Evolutionary conservation across 2,329 filamentous ascomycete genomes (phyloP).

Genomic region (Nigrospora osmanthi): DNA sequence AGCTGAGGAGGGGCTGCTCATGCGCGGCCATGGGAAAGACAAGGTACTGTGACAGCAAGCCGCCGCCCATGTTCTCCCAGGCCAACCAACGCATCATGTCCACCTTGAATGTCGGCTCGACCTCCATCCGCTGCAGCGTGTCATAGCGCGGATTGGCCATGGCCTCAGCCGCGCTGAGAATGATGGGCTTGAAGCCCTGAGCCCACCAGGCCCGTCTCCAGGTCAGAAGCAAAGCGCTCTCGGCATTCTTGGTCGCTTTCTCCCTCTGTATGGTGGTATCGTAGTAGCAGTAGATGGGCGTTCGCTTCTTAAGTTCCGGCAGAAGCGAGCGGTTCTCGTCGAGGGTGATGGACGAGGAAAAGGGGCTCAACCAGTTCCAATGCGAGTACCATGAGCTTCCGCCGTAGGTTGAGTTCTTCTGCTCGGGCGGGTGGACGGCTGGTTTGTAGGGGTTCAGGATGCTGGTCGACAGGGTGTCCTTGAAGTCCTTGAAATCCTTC

Average conservation of each 20-base stretch:
- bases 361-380: conserved; percentile 86
- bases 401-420: conserved; percentile 71
- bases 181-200: conserved; percentile 78
- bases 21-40: conserved; percentile 75
- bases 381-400: conserved; percentile 80
- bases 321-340: conserved; percentile 80
- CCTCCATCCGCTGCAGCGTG: conserved; percentile 53
- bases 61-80: conserved; percentile 85
- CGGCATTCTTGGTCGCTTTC: conserved; percentile 58
- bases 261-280: conserved; percentile 59
- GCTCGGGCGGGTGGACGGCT: conserved; percentile 63
- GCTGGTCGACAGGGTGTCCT: conserved; percentile 37
- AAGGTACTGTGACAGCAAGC: conserved; percentile 71
- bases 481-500: conserved; percentile 9
- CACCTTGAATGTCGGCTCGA: conserved; percentile 53
- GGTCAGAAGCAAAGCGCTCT: conserved; percentile 71
- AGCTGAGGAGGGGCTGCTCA: conserved; percentile 64
- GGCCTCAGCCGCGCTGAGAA: conserved; percentile 73
- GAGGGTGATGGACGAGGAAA: conserved; percentile 71
- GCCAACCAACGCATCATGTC: conserved; percentile 83
- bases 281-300: conserved; percentile 86
- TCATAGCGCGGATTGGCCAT: conserved; percentile 75
- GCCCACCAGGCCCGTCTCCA: conserved; percentile 97
- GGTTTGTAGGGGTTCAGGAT: conserved; percentile 60
- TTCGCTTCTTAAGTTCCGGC: conserved; percentile 63